Evolutionary conservation across 208 protist species (phyloP).

Genomic region (Trichomonas tenax): DNA sequence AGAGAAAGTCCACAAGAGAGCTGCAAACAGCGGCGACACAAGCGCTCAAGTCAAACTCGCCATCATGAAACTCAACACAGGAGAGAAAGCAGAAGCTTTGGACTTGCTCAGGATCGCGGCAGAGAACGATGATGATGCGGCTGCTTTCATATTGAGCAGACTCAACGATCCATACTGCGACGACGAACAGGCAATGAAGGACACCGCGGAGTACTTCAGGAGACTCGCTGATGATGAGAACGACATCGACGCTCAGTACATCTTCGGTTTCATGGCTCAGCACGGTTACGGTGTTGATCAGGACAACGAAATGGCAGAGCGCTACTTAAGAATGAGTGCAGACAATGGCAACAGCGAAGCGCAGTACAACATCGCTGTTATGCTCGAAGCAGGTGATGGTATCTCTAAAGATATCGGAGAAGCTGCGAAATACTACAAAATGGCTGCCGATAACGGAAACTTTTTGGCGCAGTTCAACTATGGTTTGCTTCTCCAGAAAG

Average conservation of each 20-base stretch:
- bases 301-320: background rate
- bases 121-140: background rate
- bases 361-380: background rate
- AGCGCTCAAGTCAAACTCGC: background rate
- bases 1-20: background rate
- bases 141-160: background rate
- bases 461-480: background rate
- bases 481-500: background rate
- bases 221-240: background rate
- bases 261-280: background rate
- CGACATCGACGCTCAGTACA: background rate
- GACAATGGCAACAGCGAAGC: background rate
- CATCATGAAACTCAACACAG: background rate
- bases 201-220: background rate
- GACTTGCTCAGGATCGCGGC: background rate
- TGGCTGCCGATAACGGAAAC: background rate
- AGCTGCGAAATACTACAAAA: background rate
- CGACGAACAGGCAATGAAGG: background rate
- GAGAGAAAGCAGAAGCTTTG: background rate
- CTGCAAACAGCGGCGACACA: background rate
- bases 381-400: background rate
- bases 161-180: background rate
- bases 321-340: background rate
- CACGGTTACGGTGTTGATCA: background rate
- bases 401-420: background rate